Evolutionary conservation across 2,329 filamentous ascomycete genomes (phyloP).

Genomic region (Trichophaea hybrida): DNA sequence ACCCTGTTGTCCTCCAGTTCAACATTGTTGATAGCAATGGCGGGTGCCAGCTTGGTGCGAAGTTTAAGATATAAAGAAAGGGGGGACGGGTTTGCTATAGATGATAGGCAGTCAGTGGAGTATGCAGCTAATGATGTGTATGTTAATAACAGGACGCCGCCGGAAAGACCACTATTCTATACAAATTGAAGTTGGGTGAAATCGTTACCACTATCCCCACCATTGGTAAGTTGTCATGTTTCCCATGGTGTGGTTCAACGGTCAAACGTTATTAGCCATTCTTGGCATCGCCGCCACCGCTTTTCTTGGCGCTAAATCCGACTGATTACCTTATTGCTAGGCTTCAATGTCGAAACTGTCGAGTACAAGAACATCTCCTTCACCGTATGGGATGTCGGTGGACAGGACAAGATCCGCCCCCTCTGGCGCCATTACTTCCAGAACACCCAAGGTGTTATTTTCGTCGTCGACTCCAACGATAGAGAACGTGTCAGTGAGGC

Average conservation of each 20-base stretch:
- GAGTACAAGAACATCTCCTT: slow-evolving; percentile 99
- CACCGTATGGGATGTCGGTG: slow-evolving; percentile 99
- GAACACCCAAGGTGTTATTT: slow-evolving; percentile 99
- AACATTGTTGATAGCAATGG: not conserved
- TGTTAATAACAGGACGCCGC: slow-evolving; percentile 53
- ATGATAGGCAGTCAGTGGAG: not conserved
- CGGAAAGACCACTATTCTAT: slow-evolving; percentile 99
- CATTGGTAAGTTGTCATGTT: slow-evolving; percentile 52
- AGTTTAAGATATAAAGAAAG: not conserved
- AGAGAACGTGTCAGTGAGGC: slow-evolving; percentile 95
- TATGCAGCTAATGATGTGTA: slow-evolving; percentile 3
- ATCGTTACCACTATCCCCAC: slow-evolving; percentile 98
- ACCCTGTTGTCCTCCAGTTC: not conserved
- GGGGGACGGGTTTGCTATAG: not conserved
- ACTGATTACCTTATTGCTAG: slow-evolving; percentile 33
- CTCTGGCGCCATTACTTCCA: slow-evolving; percentile 99
- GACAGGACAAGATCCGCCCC: slow-evolving; percentile 99
- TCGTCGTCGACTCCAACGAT: slow-evolving; percentile 98
- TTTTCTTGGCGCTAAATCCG: not conserved
- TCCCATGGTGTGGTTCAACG: not conserved
- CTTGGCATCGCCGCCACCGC: not conserved
- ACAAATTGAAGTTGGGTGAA: slow-evolving; percentile 99
- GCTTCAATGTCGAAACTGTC: slow-evolving; percentile 99
- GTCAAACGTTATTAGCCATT: not conserved
- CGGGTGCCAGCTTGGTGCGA: not conserved